These are phyloP conservation scores for Pichia californica DNA, from an alignment of 805 yeast species.

Conservation along the genomic window DNA sequence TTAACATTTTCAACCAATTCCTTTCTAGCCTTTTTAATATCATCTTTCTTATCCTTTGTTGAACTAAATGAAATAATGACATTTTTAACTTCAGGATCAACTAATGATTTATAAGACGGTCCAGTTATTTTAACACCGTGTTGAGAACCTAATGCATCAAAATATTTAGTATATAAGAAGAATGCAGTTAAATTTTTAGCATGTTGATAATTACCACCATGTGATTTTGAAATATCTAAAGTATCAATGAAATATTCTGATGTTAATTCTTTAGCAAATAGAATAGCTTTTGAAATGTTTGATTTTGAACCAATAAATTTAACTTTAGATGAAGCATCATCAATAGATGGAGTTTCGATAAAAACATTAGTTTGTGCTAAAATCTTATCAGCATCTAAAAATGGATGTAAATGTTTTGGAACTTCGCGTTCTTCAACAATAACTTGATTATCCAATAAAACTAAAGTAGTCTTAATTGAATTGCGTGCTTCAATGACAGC, in stretches of 20 bases:
- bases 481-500: conserved; percentile 50
- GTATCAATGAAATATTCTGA: conserved; percentile 54
- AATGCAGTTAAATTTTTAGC: conserved; percentile 69
- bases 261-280: conserved; percentile 53
- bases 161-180: conserved; percentile 47
- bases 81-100: conserved; percentile 31
- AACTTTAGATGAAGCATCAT: conserved; percentile 39
- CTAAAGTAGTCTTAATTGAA: conserved; percentile 40
- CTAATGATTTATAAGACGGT: conserved; percentile 42
- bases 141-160: conserved; percentile 38
- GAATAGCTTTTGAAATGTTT: conserved; percentile 56
- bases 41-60: conserved; percentile 36
- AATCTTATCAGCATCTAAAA: conserved; percentile 51
- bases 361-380: conserved; percentile 50
- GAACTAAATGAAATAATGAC: conserved; percentile 63
- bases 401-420: conserved; percentile 64
- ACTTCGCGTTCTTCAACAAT: conserved; percentile 52
- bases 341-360: conserved; percentile 46
- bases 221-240: conserved; percentile 84
- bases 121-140: conserved; percentile 38
- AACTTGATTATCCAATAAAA: conserved; percentile 38
- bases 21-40: conserved; percentile 58
- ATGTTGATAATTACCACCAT: conserved; percentile 70
- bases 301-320: conserved; percentile 55
- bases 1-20: conserved; percentile 70